Base-by-base conservation (phyloP, 2,329 filamentous ascomycete species). In the Lachnellula cervina region DNA sequence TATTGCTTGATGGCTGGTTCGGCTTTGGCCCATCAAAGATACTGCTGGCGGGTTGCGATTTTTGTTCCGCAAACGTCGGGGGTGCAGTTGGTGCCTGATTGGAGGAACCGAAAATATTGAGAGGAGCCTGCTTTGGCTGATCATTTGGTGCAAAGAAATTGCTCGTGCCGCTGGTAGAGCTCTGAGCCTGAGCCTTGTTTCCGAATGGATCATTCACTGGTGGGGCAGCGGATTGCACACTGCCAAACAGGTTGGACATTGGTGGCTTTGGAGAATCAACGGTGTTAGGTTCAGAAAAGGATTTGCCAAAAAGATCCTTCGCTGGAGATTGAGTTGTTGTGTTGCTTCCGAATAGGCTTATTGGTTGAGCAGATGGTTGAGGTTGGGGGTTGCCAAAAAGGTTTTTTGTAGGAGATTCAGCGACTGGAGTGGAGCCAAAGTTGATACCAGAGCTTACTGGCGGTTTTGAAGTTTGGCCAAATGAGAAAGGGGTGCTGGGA, bases 381-480 rank as follows among this genome's bases (percentile, higher is more conserved):
- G 55, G 40, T 50, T 57, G 51, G n/a, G 58, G 34, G 2, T 38
- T 55, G 35, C 52, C 57, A 47, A 62, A 62, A 4, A 54, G 28
- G 38, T 32, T 17, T 13, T 16, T 48, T 34, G 45, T 19, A n/a
- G 32, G 44, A 14, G 16, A 8, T 25, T 14, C 14, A 16, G 34
- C 14, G 5, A 25, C 21, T 35, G 40, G 45, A 19, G 35, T 37
- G 42, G 34, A 23, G 16, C 35, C 35, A 35, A 49, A 44, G 34
- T 35, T 54, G 16, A 13, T 43, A 14, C 16, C n/a, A n/a, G 16
- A 32, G 25, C 23, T 55, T 28, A 48, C n/a, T 55, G 46, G 8
- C 16, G 17, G 59, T 28, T 49, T 54, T 62, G 37, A 40, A 17
- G 37, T 40, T 9, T 40, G 37, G 37, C 37, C 37, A 17, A 40